Base-by-base conservation (phyloP, 1,284 basidiomycete species). In the Sporisorium reilianum region DNA sequence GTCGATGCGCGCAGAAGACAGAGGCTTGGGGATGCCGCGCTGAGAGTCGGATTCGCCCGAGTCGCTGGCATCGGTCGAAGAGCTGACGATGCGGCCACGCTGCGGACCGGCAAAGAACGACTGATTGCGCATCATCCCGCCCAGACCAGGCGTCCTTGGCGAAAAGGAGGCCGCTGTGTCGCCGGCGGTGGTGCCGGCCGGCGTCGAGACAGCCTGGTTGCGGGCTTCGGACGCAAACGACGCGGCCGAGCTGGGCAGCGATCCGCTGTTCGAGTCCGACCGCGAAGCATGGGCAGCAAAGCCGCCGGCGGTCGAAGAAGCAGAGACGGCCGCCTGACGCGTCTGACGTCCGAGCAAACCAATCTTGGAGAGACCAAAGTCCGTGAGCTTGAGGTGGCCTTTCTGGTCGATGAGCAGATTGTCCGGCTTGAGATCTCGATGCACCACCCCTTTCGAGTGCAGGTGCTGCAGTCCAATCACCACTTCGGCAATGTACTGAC, bases 341-440 rank as follows among this genome's bases (percentile, higher is more conserved):
- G 78, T 81, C 85, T 99, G 97, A 81, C 97, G 93, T 55, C 96
- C 95, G 20, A 99, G 88, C 30, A 99, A 88, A 90, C 97, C 97
- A 78, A 98, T 97, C 82, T 95, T 91, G 72, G 95, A 97, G 25
- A 99, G 87, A 64, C 97, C 97, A 85, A 99, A 99, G 86, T 99
- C 97, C 23, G 96, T 98, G 34, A 99, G 89, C 86, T 98, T 98
- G 76, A 99, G 88, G 84, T 99, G 96, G 11, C 96, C 96, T 77
- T 94, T 92, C 53, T 93, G 90, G 85, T 99, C 95, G 79, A 99
- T 98, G 40, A 99, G 91, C 48, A 98, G 86, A 84, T 99, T 99
- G 86, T 99, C 96, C 12, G 96, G 96, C 85, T 99, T 99, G 79
- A 99, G 87, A 85, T 99, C 97, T 87, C 96, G 94, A 89, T 99